A percentile compares a stretch with the other conserved stretches of the same genome.
Evolutionary conservation across 2,329 filamentous ascomycete species (phyloP).

Genomic region (Colletotrichum noveboracense): DNA sequence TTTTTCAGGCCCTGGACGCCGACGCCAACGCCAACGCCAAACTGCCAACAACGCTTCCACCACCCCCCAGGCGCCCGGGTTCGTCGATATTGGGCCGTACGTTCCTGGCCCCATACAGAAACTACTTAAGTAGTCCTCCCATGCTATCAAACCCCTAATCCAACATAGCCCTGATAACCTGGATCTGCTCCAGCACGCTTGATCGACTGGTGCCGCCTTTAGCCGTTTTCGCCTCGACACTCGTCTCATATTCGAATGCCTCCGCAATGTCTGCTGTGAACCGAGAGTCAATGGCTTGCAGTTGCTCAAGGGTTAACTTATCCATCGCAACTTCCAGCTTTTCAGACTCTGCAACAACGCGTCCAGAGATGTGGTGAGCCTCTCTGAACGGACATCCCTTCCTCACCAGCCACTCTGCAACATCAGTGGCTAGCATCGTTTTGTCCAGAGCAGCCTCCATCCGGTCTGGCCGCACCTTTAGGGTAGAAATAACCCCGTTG

Average conservation of each 20-base stretch:
- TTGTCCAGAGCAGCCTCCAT: constrained; percentile 75
- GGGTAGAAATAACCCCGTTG: constrained; percentile 66
- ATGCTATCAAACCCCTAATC: constrained; percentile 25
- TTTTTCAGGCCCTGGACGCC: no score
- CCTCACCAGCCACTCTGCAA: constrained; percentile 66
- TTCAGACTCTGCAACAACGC: constrained; percentile 74
- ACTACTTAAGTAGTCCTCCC: no score
- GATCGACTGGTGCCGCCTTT: constrained; percentile 74
- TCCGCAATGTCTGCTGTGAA: constrained; percentile 71
- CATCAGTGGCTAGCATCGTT: constrained; percentile 75
- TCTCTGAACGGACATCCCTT: constrained; percentile 77
- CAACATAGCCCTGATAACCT: constrained; percentile 42
- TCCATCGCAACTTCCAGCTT: constrained; percentile 70
- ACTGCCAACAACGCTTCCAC: no score
- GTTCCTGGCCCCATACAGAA: no score
- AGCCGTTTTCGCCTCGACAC: constrained; percentile 67
- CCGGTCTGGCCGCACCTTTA: constrained; percentile 69
- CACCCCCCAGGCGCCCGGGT: no score
- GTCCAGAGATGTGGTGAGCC: constrained; percentile 78
- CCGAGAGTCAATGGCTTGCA: constrained; percentile 69
- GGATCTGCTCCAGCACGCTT: constrained; percentile 66
- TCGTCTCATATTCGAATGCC: constrained; percentile 74
- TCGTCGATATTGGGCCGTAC: no score
- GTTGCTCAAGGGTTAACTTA: constrained; percentile 67
- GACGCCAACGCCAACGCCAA: no score